These are phyloP conservation scores for Xylaria venustula DNA, from an alignment of 495 filamentous ascomycete species.

Conservation along the genomic window DNA sequence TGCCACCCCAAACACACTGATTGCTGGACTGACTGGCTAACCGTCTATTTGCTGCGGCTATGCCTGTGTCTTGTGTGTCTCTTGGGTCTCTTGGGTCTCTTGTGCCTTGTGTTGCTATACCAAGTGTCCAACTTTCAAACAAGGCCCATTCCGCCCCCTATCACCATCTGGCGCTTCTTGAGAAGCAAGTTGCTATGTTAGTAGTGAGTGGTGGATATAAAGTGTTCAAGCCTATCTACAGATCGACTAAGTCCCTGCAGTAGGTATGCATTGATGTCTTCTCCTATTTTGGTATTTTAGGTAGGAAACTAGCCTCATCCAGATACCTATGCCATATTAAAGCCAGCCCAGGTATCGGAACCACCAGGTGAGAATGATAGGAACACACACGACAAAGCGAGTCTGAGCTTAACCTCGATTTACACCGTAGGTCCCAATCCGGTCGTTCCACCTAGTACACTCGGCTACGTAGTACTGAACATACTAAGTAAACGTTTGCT, in stretches of 20 bases:
- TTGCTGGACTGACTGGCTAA: neutral
- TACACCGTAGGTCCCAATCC: neutral
- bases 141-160: neutral
- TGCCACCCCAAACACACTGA: neutral
- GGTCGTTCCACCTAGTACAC: too few species aligned
- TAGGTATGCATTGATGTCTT: neutral
- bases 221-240: neutral
- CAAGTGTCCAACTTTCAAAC: neutral
- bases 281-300: slow-evolving; percentile 3
- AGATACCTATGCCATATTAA: neutral
- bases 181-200: neutral
- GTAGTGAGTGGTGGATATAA: neutral
- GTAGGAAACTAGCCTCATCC: neutral
- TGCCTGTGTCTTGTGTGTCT: too few species aligned
- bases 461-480: too few species aligned
- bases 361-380: neutral
- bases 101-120: neutral
- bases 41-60: neutral
- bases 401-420: neutral
- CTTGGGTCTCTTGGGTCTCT: too few species aligned
- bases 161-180: slow-evolving; percentile 1
- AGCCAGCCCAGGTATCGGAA: neutral
- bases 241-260: neutral
- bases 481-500: too few species aligned
- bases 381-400: neutral